Base-by-base conservation (phyloP, 2,329 filamentous ascomycete genomes). In the Xylariales sp. region DNA sequence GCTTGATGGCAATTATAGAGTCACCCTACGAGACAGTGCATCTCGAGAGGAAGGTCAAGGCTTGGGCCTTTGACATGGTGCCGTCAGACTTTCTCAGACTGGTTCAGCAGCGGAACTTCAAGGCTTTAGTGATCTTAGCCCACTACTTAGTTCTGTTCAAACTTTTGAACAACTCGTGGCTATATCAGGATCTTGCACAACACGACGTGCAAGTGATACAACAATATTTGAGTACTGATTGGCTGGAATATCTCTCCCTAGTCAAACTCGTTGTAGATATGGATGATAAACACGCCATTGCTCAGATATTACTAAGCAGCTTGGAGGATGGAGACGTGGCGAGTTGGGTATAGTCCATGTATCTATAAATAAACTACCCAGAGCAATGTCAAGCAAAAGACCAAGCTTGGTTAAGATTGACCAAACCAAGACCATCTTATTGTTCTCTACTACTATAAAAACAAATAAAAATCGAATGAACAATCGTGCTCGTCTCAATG, bases 1-100 rank as follows among this genome's bases (percentile, higher is more conserved):
- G 29, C 16, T 18, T 31, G 6, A 31, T 16, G 19, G n/a, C 29
- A 31, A 31, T 16, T 15, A 16, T 31, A 13, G 14, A 31, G 29
- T 12, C 19, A 16, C 29, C 29, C 13, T 31, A 31, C 29, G 11
- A 31, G 29, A 31, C 29, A 31, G 5, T 12, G 16, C 14, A 31
- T 17, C 29, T 31, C 11, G 29, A 31, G 29, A 31, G 19, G 29
- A 14, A 31, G 29, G 29, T 31, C 7, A 31, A 31, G 13, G 29
- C 29, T 7, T 31, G 29, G 29, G 16, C 29, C 5, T 31, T 31
- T 17, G 29, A 31, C n/a, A 5, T 31, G 29, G 29, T 31, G 16
- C 29, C 29, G 12, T 12, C 16, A 12, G 29, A 31, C 14, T 31
- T 31, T 18, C 29, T 16, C 16, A 31, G n/a, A 31, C 13, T 31